phyloP scores from a whole-genome alignment of 352 stramenopile species.

The Stramenopiles sp. region DNA sequence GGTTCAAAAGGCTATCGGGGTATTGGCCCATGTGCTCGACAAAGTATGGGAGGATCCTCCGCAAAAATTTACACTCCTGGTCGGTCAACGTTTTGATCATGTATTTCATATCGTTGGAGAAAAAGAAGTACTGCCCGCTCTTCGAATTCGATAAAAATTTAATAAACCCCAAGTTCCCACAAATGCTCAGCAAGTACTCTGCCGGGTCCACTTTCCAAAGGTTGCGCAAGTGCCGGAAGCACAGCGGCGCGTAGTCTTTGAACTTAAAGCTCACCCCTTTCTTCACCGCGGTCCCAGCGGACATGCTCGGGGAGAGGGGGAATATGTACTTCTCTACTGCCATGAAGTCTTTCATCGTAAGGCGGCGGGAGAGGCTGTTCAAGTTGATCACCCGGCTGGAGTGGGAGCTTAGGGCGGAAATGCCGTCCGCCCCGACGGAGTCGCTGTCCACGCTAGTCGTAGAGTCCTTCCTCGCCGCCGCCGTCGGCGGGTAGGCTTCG shows the following conservation, averaged over 20 bases:
- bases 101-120: constrained; percentile 87
- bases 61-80: constrained; percentile 92
- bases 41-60: constrained; percentile 87
- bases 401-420: constrained; percentile 21
- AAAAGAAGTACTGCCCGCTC: constrained; percentile 98
- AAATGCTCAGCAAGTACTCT: constrained; percentile 73
- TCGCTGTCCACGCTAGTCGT: constrained; percentile 24
- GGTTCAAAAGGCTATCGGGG: constrained; percentile 85
- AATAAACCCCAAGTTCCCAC: constrained; percentile 83
- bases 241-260: constrained; percentile 58
- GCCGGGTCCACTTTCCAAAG: constrained; percentile 57
- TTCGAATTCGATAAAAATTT: constrained; percentile 97
- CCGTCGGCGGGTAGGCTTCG: not conserved
- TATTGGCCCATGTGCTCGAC: constrained; percentile 90
- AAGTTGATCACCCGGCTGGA: constrained; percentile 25
- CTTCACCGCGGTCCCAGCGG: constrained; percentile 43
- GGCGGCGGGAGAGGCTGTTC: constrained; percentile 37
- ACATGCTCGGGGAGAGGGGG: constrained; percentile 25
- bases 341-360: constrained; percentile 75
- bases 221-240: constrained; percentile 57
- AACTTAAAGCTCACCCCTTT: constrained; percentile 64
- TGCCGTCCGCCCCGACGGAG: constrained; percentile 13
- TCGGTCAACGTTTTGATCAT: constrained; percentile 99
- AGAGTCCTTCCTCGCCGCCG: constrained; percentile 31
- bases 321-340: constrained; percentile 56